Base-by-base conservation (phyloP, 768 basidiomycete genomes). In the Suillus ampliporus region DNA sequence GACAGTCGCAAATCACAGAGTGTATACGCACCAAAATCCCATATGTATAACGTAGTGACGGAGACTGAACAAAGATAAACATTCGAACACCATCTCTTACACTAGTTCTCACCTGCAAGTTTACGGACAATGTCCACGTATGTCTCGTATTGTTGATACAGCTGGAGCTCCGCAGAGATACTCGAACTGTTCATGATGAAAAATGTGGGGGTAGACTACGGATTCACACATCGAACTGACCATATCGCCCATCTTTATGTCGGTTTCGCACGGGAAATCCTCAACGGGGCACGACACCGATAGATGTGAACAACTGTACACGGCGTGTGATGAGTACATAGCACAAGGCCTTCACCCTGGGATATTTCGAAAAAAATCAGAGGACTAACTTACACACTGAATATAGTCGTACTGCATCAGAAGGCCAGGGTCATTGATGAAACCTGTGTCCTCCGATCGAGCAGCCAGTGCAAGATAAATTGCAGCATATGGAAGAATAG, bases 21-120 rank as follows among this genome's bases (percentile, higher is more conserved):
- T 15, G 5, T 15, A 2, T 41, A 26, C 59, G 13, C 26, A 54
- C 59, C 28, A 40, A 60, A 60, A n/a, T 60, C 59, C 46, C 50
- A 61, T 2, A 31, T 4, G 11, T 56, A 61, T 5, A 57, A 38
- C 14, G 28, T 14, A 17, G 31, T 26, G 8, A 51, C 51, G 19
- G 60, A 53, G 19, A 61, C 60, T 56, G 21, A 19, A 54, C 21
- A 26, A 43, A 56, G 9, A 21, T 21, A 26, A 35, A 15, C 40
- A 37, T 40, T 6, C 2, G 28, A 60, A 5, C 17, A 60, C 15
- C 14, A 0, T 28, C 9, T 1, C 17, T 28, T 9, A 11, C 31
- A 9, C 17, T 26, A 58, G 19, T 34, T n/a, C 58, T 58, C 28
- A 61, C 60, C 43, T 38, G 15, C 51, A 13, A 50, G 38, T 56